These are phyloP conservation scores for Penicillium sp. DNA, from an alignment of 2,329 filamentous ascomycete genomes.

Conservation along the genomic window DNA sequence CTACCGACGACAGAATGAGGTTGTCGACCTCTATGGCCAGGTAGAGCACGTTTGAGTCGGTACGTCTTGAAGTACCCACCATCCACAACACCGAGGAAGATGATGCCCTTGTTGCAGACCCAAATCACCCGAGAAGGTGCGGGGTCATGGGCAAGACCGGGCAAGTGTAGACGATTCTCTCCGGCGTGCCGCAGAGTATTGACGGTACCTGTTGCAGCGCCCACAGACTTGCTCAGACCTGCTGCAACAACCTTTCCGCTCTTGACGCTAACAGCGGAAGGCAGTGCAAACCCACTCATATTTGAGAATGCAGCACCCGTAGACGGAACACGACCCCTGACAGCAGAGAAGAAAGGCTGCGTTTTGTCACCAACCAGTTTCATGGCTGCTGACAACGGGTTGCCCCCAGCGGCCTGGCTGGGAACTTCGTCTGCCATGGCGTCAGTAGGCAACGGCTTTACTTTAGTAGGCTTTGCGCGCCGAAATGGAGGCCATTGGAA, in stretches of 20 bases:
- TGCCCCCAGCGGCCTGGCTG: slow-evolving; percentile 38
- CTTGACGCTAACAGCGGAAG: slow-evolving; percentile 46
- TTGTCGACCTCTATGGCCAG: slow-evolving; percentile 53
- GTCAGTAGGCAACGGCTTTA: slow-evolving; percentile 37
- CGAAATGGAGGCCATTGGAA: slow-evolving; percentile 79
- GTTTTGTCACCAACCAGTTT: slow-evolving; percentile 61
- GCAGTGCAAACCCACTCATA: slow-evolving; percentile 44
- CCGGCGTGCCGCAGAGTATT: slow-evolving; percentile 48
- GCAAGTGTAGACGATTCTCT: slow-evolving; percentile 48
- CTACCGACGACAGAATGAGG: slow-evolving; percentile 53
- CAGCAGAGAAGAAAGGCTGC: slow-evolving; percentile 63
- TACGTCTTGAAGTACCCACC: slow-evolving; percentile 46
- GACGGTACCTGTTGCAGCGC: slow-evolving; percentile 48
- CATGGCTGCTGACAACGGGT: slow-evolving; percentile 65
- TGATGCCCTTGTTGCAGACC: slow-evolving; percentile 42
- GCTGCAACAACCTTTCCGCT: slow-evolving; percentile 48
- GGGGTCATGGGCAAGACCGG: slow-evolving; percentile 38
- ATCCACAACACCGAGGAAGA: slow-evolving; percentile 46
- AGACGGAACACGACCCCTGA: slow-evolving; percentile 53
- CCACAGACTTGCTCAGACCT: slow-evolving; percentile 50
- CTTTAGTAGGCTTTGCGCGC: slow-evolving; percentile 43
- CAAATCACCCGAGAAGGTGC: slow-evolving; percentile 46
- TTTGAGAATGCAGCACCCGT: slow-evolving; percentile 44
- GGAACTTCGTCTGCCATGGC: slow-evolving; percentile 49
- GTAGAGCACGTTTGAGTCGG: slow-evolving; percentile 41